Percentiles rank a stretch among this genome's conserved stretches.
Evolutionary conservation across 225 moss, liverwort and hornwort species (phyloP).

Genomic region (Rhytidiadelphus loreus): DNA sequence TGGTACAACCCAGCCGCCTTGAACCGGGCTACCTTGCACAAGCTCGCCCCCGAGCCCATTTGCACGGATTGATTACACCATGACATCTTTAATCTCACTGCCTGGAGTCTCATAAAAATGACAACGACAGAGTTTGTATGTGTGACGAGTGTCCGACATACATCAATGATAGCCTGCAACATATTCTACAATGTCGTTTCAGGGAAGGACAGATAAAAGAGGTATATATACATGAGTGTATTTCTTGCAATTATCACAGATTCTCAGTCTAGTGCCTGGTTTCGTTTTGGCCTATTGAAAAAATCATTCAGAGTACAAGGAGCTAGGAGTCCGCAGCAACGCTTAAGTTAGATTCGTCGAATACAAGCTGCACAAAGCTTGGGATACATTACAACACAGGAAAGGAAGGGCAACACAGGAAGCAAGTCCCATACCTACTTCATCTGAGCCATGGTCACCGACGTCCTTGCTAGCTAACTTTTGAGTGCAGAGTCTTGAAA

Average conservation of each 20-base stretch:
- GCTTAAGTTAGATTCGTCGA: neutral
- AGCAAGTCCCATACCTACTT: neutral
- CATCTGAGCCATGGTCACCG: neutral
- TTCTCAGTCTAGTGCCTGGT: neutral
- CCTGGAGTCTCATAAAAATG: neutral
- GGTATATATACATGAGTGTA: neutral
- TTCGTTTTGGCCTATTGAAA: neutral
- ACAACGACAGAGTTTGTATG: neutral
- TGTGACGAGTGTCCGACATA: neutral
- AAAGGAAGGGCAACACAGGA: neutral
- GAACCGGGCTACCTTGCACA: neutral
- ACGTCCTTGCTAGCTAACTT: neutral
- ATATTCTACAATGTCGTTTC: neutral
- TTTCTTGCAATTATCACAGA: neutral
- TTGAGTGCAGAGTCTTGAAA: neutral
- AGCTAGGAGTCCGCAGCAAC: too few relatives aligned
- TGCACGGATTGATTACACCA: neutral
- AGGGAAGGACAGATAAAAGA: neutral
- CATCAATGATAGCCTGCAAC: neutral
- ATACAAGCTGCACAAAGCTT: neutral
- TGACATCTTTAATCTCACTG: neutral
- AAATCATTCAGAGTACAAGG: neutral
- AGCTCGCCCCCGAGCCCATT: neutral
- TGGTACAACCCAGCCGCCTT: neutral
- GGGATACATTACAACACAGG: neutral